These are phyloP conservation scores for Cyberlindnera euphorbiae DNA, from an alignment of 805 yeast genomes.

Conservation along the genomic window DNA sequence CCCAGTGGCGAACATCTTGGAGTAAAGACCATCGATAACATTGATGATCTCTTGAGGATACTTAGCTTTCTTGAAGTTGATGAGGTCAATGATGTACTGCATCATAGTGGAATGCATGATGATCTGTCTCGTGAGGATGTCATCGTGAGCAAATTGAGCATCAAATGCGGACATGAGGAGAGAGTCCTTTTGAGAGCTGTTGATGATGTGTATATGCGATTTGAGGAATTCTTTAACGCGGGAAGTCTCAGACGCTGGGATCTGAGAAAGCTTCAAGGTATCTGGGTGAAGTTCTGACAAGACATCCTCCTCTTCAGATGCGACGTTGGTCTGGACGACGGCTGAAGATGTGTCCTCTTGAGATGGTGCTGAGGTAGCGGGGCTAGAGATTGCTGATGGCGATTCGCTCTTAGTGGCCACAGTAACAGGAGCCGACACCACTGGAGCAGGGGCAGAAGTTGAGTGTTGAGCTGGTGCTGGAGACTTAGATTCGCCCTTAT, in stretches of 20 bases:
- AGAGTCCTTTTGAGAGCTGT: slow-evolving; percentile 85
- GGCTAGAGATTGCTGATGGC: slow-evolving; percentile 17
- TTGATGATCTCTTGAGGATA: slow-evolving; percentile 31
- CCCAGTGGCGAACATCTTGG: slow-evolving; percentile 41
- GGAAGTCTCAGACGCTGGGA: slow-evolving; percentile 45
- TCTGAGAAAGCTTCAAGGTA: slow-evolving; percentile 45
- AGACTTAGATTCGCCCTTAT: slow-evolving; percentile 38
- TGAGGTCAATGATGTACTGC: slow-evolving; percentile 56
- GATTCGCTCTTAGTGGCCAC: no score
- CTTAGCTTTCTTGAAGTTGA: slow-evolving; percentile 32
- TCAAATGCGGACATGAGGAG: slow-evolving; percentile 92
- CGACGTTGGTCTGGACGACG: not conserved
- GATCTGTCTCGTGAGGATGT: slow-evolving; percentile 51
- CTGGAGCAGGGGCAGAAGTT: not conserved
- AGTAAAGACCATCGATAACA: slow-evolving; percentile 63
- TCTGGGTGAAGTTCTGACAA: slow-evolving; percentile 17
- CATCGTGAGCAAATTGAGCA: slow-evolving; percentile 60
- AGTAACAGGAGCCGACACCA: not conserved
- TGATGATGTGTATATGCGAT: slow-evolving; percentile 60
- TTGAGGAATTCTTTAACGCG: slow-evolving; percentile 47
- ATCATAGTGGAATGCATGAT: slow-evolving; percentile 76
- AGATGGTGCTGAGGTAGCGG: no score
- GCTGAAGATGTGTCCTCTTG: not conserved
- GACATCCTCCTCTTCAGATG: slow-evolving; percentile 19
- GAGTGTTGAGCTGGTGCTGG: slow-evolving; percentile 18